Conservation (phyloP, 495 filamentous ascomycete species). For the Thozetella sp. region DNA sequence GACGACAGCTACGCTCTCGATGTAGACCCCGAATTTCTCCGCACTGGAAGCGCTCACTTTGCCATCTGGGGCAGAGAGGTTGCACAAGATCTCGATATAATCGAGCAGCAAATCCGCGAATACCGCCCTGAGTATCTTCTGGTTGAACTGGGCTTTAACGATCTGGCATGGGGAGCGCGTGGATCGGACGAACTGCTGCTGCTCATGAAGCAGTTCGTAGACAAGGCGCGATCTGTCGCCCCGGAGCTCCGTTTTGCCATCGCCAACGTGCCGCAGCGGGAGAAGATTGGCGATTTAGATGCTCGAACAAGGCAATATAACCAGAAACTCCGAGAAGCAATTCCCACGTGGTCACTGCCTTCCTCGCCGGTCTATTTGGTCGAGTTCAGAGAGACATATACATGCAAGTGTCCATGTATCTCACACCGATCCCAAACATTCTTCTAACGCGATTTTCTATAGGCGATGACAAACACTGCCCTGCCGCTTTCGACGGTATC, state of each 20-base stretch:
- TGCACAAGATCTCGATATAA: constrained; percentile 31
- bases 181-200: constrained; percentile 14
- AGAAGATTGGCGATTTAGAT: constrained; percentile 13
- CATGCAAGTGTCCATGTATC: constrained; percentile 12
- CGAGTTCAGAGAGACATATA: constrained; percentile 23
- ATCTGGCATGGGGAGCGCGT: constrained; percentile 28
- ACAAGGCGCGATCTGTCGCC: constrained; percentile 19
- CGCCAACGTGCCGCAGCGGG: constrained; percentile 27
- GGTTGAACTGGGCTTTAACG: constrained; percentile 37
- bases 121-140: constrained; percentile 36
- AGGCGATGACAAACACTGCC: constrained; percentile 16
- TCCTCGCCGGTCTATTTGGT: constrained; percentile 24
- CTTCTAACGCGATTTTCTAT: not conserved
- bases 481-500: constrained; percentile 32
- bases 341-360: constrained; percentile 14
- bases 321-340: constrained; percentile 11
- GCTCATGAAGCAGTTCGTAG: constrained; percentile 21
- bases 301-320: constrained; percentile 28
- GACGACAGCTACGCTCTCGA: constrained; percentile 25
- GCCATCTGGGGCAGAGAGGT: constrained; percentile 22
- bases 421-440: not conserved
- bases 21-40: constrained; percentile 20
- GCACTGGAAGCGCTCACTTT: constrained; percentile 17
- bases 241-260: constrained; percentile 25
- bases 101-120: constrained; percentile 39